Evolutionary conservation across 495 filamentous ascomycete genomes (phyloP), one percentile per base, ranked within the genome.

Genomic region (Glarea lozoyensis): DNA sequence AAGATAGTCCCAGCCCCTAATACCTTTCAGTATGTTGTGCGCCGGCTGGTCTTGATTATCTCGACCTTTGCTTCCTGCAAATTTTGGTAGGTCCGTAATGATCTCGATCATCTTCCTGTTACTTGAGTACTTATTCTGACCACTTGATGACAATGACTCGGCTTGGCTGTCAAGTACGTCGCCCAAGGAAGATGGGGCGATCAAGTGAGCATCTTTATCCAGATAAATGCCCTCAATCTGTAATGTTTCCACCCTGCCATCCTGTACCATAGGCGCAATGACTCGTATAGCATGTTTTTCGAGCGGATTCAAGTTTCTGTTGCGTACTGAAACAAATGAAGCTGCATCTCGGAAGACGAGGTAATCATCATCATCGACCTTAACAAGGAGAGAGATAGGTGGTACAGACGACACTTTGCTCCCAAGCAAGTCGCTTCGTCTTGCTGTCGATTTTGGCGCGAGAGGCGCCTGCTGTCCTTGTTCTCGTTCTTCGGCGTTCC

Each of bases 1-100:
- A 18, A 66, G 30, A 42, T 64, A 65, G 29, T 65, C 60, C 63
- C 63, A 66, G 9, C 60, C 60, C 45, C 57, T 61, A 13, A 66
- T 60, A 23, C 62, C 62, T 37, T 48, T 49, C 2, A 64, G 49
- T 32, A 66, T 46, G 12, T 48, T n/a, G n/a, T n/a, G n/a, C 46
- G 18, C 54, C 43, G 10, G 53, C 46, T 10, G 44, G 53, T 31
- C 59, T 54, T 21, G 34, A 42, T 20, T 42, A 43, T 30, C 37
- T 39, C 15, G 37, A 43, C 9, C 21, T 43, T 19, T 40, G 37
- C 22, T 49, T 46, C 16, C 55, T 51, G 18, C n/a, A n/a, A n/a
- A n/a, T n/a, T n/a, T n/a, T n/a, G 54, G 61, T 4, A 46, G 42
- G 24, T 66, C 62, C 2, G 62, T 66, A 17, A 66, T 49, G 11